Evolutionary conservation across 768 basidiomycete genomes (phyloP), one percentile per base, ranked within the genome.

Genomic region (Scleroderma citrinum): DNA sequence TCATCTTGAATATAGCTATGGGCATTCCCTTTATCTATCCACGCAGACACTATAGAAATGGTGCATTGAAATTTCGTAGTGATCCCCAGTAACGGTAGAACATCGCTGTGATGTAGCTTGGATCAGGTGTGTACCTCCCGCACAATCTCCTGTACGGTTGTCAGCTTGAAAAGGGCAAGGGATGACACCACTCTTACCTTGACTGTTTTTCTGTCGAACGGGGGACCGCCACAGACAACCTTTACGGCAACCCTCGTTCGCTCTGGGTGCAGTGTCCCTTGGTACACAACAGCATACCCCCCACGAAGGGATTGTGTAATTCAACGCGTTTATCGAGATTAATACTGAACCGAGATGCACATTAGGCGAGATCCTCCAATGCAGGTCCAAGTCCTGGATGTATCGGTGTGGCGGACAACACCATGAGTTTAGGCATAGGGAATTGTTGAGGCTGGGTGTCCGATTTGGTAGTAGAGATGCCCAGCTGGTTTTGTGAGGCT

Each of bases 11-110:
- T 16, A 45, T 54, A 26, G 53, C 41, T 1, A 50, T 51, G 17
- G 5, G 38, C 38, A 20, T 39, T 39, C 13, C 38, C 38, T 17
- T 39, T 39, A 6, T 39, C 17, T 26, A 43, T 36, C 54, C 56
- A 55, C 1, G 54, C 53, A 30, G 47, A 62, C 12, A 62, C 50
- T 51, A 58, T 55, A 4, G 61, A 58, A 19, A 48, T 24, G 21
- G 47, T 54, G 4, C 44, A 51, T 16, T 57, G 54, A 47, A 53
- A 60, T 24, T 57, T 57, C 19, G 44, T 49, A 20, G 52, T 45
- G 7, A 53, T 41, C 11, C 61, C 57, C 30, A 44, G n/a, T 4
- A 39, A n/a, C 17, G 10, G 38, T 5, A 4, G 16, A 20, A 39
- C 13, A 17, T 39, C 19, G 3, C 5, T 13, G 17, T 39, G 38